These are phyloP conservation scores for Blastobotrys mokoenaii DNA, from an alignment of 805 yeast species.

Conservation along the genomic window DNA sequence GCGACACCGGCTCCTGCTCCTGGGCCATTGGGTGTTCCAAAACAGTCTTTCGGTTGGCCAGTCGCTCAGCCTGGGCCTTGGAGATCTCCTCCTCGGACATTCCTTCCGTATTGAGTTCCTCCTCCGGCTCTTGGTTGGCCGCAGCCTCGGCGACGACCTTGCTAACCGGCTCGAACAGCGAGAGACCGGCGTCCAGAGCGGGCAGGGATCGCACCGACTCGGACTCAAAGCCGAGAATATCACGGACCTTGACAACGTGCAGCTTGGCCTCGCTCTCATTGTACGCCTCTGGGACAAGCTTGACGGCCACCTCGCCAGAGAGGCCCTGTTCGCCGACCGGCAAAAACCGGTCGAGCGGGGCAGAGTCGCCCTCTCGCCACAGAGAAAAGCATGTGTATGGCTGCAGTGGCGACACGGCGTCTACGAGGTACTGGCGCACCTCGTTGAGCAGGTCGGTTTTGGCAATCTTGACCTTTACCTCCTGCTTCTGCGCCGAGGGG, in stretches of 20 bases:
- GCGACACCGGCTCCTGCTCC: conserved; percentile 13
- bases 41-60: conserved; percentile 7
- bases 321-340: conserved; percentile 26
- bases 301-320: conserved; percentile 33
- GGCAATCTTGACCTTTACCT: conserved; percentile 8
- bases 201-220: conserved; percentile 31
- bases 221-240: conserved; percentile 42
- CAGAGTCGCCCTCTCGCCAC: conserved; percentile 28
- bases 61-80: not conserved
- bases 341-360: conserved; percentile 26
- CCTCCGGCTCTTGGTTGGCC: conserved; percentile 12
- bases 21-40: conserved; percentile 13
- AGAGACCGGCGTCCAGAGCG: conserved; percentile 39
- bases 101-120: conserved; percentile 12
- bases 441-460: conserved; percentile 44
- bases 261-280: conserved; percentile 50
- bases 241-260: conserved; percentile 59
- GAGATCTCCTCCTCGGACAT: conserved; percentile 12
- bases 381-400: conserved; percentile 52
- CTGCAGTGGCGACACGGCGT: conserved; percentile 49
- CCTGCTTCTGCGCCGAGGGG: not conserved
- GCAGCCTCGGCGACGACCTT: conserved; percentile 11
- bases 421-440: conserved; percentile 47
- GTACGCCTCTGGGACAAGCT: conserved; percentile 48
- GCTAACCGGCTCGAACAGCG: conserved; percentile 32